Evolutionary conservation across 73 alveolate species (phyloP), one percentile per base, ranked within the genome.

Genomic region (Paramecium sexaurelia): DNA sequence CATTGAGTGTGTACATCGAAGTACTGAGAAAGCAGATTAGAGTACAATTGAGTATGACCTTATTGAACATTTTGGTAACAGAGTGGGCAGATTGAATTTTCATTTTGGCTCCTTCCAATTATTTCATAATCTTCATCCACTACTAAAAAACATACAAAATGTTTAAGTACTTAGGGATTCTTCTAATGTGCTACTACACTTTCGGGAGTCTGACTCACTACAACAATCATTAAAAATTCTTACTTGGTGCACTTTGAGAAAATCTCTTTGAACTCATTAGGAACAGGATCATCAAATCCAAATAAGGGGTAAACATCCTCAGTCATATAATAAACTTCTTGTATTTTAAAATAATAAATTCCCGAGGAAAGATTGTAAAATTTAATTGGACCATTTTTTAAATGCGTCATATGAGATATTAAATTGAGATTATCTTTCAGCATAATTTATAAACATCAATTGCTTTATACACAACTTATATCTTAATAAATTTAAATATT

Each of bases 121-220:
- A 78, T 78, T 45, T 78, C 90, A 8, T 78, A 78, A 32, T 78
- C 90, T 27, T 78, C 90, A n/a, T 78, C 90, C 10, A 78, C 40
- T 8, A 78, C 90, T 78, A 78, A 20, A 40, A 51, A 51, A 45
- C 57, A 45, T 9, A 51, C 17, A 71, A 3, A 36, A 5, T 13
- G 19, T 19, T 39, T 2, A 13, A 43, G 7, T 78, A 78, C 90
- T 78, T 43, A 78, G 22, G 6, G 90, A 41, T 45, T 78, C 90
- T 20, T 41, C 83, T 29, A 61, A 24, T 15, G 90, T 78, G n/a
- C 35, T 36, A 40, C 90, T 78, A 15, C 35, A 43, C 90, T 78
- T 78, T 41, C 90, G 43, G 15, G 90, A 78, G 55, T 78, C 29
- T 51, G 8, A 51, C 29, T 51, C 67, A 51, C 67, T 51, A 47